Evolutionary conservation across 83 land plant genomes (phyloP), one percentile per base, ranked within the genome.

Genomic region (Diphasiastrum complanatum): DNA sequence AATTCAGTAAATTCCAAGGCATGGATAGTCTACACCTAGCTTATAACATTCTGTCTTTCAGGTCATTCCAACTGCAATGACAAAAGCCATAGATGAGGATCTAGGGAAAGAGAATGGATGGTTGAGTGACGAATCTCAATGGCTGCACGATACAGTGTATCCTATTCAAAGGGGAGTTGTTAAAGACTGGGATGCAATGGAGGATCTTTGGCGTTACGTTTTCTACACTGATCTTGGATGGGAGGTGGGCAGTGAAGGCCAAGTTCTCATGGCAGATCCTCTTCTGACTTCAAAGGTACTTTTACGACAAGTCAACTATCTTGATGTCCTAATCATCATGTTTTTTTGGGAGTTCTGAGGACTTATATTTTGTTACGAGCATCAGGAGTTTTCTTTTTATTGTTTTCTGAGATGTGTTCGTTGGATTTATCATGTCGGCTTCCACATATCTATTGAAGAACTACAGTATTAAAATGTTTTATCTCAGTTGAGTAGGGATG

Each of bases 241-340:
- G 99, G 99, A 95, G 63, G 66, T 78, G 47, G 99, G 97, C 31
- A 87, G 82, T 55, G 99, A 95, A 79, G 99, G 99, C n/a, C 97
- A 89, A 62, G 75, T 95, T 49, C 53, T 95, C n/a, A 84, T 95
- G 61, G 81, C 99, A 5, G 99, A 95, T 49, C 90, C 97, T 11
- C 85, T 92, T 32, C 70, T 70, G n/a, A 85, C 88, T 53, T 91
- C 95, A 20, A 92, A 92, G 98, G 97, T 87, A 23, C 3, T 24
- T 53, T 53, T 28, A 18, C 5, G 16, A 53, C 57, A 24, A 11
- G 27, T 49, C 14, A 14, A 38, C 6, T 38, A 6, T 38, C 11
- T 6, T 38, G 41, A n/a, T n/a, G n/a, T n/a, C n/a, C n/a, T n/a
- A n/a, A n/a, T n/a, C n/a, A n/a, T n/a, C n/a, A n/a, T n/a, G n/a